These are phyloP conservation scores for Syzygium oleosum DNA, from an alignment of 345 rosid genomes.

Conservation along the genomic window DNA sequence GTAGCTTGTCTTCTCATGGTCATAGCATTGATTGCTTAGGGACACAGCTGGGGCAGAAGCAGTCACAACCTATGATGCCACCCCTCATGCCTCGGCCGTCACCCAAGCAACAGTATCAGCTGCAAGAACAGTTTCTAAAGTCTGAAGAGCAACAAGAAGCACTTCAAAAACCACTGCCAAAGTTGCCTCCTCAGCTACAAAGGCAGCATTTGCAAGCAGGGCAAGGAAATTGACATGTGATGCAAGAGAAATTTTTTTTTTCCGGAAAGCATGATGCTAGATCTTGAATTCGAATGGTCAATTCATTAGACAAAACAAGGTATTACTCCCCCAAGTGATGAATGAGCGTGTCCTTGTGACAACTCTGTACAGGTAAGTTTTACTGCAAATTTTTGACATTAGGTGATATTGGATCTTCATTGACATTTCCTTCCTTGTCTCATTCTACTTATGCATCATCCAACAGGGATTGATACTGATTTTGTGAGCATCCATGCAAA, in stretches of 20 bases:
- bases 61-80: constrained; percentile 2
- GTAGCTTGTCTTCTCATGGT: constrained; percentile 38
- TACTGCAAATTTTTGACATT: background rate
- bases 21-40: constrained; percentile 14
- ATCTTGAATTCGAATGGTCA: background rate
- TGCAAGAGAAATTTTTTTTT: constrained; percentile 43
- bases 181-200: constrained; percentile 16
- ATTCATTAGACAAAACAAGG: background rate
- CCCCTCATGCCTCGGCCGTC: constrained; percentile 32
- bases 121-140: background rate
- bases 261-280: background rate
- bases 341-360: background rate
- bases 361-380: background rate
- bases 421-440: background rate
- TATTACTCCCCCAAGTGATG: background rate
- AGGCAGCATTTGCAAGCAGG: constrained; percentile 44
- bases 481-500: background rate
- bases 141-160: background rate
- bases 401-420: background rate
- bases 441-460: background rate
- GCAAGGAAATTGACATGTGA: constrained; percentile 46
- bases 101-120: constrained; percentile 27
- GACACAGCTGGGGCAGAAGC: background rate
- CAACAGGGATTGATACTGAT: background rate
- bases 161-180: background rate